phyloP scores from a whole-genome alignment of 2,329 filamentous ascomycete genomes.

The Diplodia scrobiculata region DNA sequence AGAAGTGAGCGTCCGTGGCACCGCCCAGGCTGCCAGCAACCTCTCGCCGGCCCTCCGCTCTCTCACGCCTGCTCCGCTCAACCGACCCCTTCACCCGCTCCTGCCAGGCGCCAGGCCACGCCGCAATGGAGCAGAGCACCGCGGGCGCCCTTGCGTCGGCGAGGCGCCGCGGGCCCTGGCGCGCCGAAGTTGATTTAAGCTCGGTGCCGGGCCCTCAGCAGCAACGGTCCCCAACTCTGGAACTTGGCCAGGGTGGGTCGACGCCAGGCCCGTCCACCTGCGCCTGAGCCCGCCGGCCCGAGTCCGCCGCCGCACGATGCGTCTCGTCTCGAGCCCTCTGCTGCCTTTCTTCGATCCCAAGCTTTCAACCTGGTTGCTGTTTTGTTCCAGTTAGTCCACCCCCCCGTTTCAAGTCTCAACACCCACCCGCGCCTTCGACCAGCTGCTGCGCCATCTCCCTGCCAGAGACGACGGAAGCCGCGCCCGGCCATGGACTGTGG shows the following conservation, averaged over 20 bases:
- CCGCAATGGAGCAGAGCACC: neutral
- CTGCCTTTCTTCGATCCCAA: neutral
- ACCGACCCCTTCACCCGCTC: neutral
- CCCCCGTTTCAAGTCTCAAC: neutral
- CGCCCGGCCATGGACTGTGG: neutral
- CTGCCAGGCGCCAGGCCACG: neutral
- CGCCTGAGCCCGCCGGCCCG: constrained; percentile 12
- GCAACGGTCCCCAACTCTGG: neutral
- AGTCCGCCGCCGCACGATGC: neutral
- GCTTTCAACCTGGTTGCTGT: neutral
- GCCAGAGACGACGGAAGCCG: neutral
- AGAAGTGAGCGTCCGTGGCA: neutral
- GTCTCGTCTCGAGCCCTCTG: neutral
- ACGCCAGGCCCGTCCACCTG: constrained; percentile 3
- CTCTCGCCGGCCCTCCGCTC: neutral
- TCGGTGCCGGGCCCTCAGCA: constrained; percentile 1
- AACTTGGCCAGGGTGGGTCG: constrained; percentile 1
- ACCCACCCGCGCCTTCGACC: neutral
- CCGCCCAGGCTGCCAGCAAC: neutral
- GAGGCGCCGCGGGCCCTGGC: neutral
- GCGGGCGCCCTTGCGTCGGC: constrained; percentile 5
- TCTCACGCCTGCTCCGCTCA: neutral
- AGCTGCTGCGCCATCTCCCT: neutral
- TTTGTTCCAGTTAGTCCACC: neutral
- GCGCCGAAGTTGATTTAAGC: constrained; percentile 22